Conservation (phyloP, 75 land plant genomes). For the Larix kaempferi region DNA sequence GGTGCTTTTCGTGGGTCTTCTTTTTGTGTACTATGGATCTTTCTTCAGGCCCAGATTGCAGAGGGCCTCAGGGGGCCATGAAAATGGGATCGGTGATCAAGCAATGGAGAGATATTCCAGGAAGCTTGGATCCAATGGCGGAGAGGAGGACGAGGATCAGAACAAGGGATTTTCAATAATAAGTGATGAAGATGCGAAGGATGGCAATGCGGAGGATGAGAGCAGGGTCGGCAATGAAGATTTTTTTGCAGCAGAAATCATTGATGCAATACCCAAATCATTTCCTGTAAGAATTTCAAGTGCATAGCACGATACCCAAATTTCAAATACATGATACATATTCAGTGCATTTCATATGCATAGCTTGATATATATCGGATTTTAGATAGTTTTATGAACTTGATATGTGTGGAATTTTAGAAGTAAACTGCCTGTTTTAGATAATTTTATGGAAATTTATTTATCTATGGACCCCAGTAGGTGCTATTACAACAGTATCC, state of each 20-base stretch:
- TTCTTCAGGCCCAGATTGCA: conserved; percentile 15
- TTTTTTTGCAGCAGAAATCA: neutral
- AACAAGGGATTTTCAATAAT: neutral
- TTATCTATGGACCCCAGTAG: no score
- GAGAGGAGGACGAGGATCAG: conserved; percentile 22
- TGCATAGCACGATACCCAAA: neutral
- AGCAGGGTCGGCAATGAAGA: neutral
- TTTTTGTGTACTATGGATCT: conserved; percentile 26
- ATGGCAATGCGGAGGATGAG: neutral
- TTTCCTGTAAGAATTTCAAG: conserved; percentile 43
- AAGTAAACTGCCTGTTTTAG: no score
- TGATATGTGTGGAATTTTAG: no score
- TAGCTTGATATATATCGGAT: no score
- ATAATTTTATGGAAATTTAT: no score
- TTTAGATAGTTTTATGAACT: no score
- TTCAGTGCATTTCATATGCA: no score
- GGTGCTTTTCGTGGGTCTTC: conserved; percentile 18
- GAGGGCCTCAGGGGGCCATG: conserved; percentile 19
- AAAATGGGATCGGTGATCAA: conserved; percentile 30
- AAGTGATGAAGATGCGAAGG: neutral
- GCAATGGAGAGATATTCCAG: conserved; percentile 15
- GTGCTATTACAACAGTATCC: no score
- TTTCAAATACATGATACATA: neutral
- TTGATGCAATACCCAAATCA: conserved; percentile 25
- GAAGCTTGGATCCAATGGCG: conserved; percentile 12